Evolutionary conservation across 2,329 filamentous ascomycete species (phyloP), one percentile per base, ranked within the genome.

Genomic region (Ophiostoma sp.): DNA sequence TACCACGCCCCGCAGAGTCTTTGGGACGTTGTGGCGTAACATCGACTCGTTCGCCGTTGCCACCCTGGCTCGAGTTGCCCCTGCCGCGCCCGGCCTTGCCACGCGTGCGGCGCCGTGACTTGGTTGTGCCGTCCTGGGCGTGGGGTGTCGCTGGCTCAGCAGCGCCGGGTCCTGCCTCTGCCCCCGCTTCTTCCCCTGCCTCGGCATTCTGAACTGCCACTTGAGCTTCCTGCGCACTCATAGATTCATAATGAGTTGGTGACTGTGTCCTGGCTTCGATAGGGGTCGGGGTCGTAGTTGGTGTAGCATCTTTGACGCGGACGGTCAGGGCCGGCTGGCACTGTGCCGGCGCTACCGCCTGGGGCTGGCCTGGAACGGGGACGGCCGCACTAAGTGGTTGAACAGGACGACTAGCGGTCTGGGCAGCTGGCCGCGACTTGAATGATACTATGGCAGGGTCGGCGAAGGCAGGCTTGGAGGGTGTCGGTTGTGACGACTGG

Each of bases 1-100:
- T 84, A 10, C 84, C 85, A 66, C 77, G 76, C n/a, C 78, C 62
- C 7, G 62, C 20, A 23, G 62, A 36, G 10, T 65, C 76, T 33
- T 73, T 75, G 2, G 72, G 23, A 4, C 72, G 60, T 7, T 72
- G 60, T 1, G 74, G 73, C 1, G 76, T 73, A 17, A 72, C 69
- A 35, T 76, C 74, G 11, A 7, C 11, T 60, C 75, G 23, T 77
- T 78, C 39, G 78, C 76, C 31, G 77, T 72, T 4, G 67, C 73
- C 31, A 31, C 70, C 31, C 15, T 33, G 54, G 11, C n/a, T 73
- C 3, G 75, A 73, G 54, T 6, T 72, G 62, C 77, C 79, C n/a
- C 78, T 73, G 67, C 78, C 80, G 13, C 78, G 73, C 27, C 52
- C 52, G 13, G n/a, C 79, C 23, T 78, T 73, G 67, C 78, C 80